These are phyloP conservation scores for Leishmania lainsoni DNA, from an alignment of 208 protist genomes.

Conservation along the genomic window DNA sequence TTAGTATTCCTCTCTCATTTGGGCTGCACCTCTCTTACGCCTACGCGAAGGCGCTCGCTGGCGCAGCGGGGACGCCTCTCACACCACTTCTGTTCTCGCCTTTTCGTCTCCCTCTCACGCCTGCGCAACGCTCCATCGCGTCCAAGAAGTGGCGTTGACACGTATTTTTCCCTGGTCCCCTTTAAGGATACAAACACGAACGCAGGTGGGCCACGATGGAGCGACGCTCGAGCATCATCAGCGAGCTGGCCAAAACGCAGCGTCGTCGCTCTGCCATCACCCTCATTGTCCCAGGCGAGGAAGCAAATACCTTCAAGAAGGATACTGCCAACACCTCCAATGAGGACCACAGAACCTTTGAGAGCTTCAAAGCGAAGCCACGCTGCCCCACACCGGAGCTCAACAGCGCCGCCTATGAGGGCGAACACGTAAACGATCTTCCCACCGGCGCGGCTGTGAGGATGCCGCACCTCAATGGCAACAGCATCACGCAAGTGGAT, in stretches of 20 bases:
- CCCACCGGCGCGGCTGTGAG: not conserved
- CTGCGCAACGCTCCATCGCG: not conserved
- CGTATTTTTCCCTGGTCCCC: not conserved
- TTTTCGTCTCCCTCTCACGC: not conserved
- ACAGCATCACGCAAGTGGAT: not conserved
- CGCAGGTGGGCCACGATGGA: slow-evolving; percentile 10
- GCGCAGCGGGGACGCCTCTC: not conserved
- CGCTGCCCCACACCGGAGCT: slow-evolving; percentile 1
- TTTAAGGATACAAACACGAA: not conserved
- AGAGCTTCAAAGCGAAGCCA: slow-evolving; percentile 36
- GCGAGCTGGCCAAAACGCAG: not conserved
- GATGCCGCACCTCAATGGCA: not conserved
- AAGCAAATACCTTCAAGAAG: slow-evolving; percentile 6
- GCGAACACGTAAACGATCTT: not conserved
- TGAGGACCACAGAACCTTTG: slow-evolving; percentile 11
- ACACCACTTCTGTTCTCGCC: not conserved
- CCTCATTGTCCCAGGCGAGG: slow-evolving; percentile 24
- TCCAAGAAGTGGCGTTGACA: not conserved
- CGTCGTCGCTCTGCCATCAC: slow-evolving; percentile 27
- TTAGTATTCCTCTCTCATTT: not conserved
- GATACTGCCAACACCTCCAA: not conserved
- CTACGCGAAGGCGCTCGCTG: not conserved
- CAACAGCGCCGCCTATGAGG: not conserved
- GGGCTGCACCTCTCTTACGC: not conserved
- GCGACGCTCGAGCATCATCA: not conserved